Evolutionary conservation across 108 stramenopile genomes (phyloP), one percentile per base, ranked within the genome.

Genomic region (Fistulifera solaris): DNA sequence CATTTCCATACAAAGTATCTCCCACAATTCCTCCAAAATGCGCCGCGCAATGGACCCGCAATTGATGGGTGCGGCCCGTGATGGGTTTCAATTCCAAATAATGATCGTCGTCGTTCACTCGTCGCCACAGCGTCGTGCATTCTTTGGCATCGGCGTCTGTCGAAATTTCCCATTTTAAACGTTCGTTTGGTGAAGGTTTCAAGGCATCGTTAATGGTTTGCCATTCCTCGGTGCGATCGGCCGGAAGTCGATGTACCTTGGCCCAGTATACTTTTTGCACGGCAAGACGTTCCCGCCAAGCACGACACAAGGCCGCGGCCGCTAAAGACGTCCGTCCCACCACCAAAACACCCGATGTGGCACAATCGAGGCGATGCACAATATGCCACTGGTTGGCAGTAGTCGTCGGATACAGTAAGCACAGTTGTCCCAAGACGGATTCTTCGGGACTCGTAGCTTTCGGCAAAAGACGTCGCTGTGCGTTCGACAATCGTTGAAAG

Each of bases 51-150:
- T 95, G 94, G 27, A 95, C 55, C 25, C 94, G 66, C 18, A 95
- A 71, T 66, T 95, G 92, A 66, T 94, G 94, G 3, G 92, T 81
- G 15, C 94, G 51, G 11, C 84, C 84, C 28, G 78, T 76, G 31
- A 74, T 16, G 26, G 87, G 87, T 13, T 15, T 54, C n/a, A 76
- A 52, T 17, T 41, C n/a, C 35, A 28, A 38, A 26, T 48, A 27
- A 41, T 42, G 12, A 8, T 28, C 12, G 22, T 25, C 11, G 39
- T 15, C 40, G 26, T 4, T 41, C 1, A 38, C 40, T 27, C 75
- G 28, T 42, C 67, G 65, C 82, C 82, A 83, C 28, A 65, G 52
- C 2, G 81, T 83, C 14, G 41, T 68, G 58, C 76, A 65, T 17
- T 35, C 50, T 53, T 67, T 66, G 3, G 27, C 54, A 47, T 62